A percentile compares a stretch with the other conserved stretches of the same genome.
These are phyloP conservation scores for Calonectria pseudoturangicola DNA, from an alignment of 2,329 filamentous ascomycete species.

Conservation along the genomic window DNA sequence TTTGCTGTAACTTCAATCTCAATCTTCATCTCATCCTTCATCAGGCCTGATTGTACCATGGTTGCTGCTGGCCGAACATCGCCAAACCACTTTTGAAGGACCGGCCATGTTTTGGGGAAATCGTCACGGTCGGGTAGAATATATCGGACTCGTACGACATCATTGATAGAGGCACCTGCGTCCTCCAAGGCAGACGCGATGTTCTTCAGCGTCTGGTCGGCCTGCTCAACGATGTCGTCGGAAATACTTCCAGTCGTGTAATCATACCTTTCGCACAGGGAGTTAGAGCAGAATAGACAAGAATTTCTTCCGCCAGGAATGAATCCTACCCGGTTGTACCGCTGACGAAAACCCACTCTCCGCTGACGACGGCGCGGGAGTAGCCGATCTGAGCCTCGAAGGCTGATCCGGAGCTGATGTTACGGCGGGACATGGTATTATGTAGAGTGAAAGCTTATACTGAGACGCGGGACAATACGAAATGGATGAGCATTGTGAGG, in stretches of 20 bases:
- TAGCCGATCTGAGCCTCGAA: conserved; percentile 74
- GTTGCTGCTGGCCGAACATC: conserved; percentile 71
- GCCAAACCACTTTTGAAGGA: conserved; percentile 70
- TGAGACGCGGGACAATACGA: neutral
- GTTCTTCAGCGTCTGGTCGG: conserved; percentile 70
- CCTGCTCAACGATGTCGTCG: conserved; percentile 66
- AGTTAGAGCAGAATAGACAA: conserved; percentile 13
- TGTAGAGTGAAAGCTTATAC: neutral
- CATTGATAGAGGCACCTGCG: conserved; percentile 64
- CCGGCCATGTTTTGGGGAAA: conserved; percentile 69
- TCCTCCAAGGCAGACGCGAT: conserved; percentile 66
- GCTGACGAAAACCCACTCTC: conserved; percentile 72
- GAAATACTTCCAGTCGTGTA: conserved; percentile 69
- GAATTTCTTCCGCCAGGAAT: neutral
- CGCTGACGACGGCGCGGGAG: conserved; percentile 71
- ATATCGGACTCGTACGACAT: conserved; percentile 72
- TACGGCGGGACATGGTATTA: conserved; percentile 55
- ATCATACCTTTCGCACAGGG: conserved; percentile 65
- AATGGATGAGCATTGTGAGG: neutral
- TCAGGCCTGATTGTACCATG: conserved; percentile 70
- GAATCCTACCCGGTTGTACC: conserved; percentile 71
- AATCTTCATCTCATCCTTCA: conserved; percentile 69
- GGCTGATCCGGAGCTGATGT: conserved; percentile 69
- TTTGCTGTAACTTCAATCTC: conserved; percentile 66
- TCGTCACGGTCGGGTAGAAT: conserved; percentile 69